Evolutionary conservation across 306 rosid species (phyloP).

Genomic region (Fagus crenata): DNA sequence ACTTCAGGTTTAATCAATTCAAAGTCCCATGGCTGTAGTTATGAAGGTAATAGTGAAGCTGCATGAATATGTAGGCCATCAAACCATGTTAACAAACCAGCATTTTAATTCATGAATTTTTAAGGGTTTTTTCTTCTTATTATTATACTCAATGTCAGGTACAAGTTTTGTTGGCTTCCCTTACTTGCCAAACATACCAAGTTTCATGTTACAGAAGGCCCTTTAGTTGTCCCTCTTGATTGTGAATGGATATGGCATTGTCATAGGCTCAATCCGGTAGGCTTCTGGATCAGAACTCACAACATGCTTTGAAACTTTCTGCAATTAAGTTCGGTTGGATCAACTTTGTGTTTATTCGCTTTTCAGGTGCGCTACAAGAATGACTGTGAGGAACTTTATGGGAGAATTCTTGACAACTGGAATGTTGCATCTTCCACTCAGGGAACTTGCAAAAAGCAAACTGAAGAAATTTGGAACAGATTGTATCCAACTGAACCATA

Average conservation of each 20-base stretch:
- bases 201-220: constrained; percentile 27
- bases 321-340: neutral
- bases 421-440: constrained; percentile 41
- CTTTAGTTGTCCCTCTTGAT: constrained; percentile 53
- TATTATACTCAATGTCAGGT: constrained; percentile 27
- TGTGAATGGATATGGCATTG: constrained; percentile 66
- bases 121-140: neutral
- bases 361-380: constrained; percentile 40
- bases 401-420: constrained; percentile 33
- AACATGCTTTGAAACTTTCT: neutral
- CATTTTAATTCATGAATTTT: neutral
- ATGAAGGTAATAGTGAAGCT: neutral
- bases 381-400: constrained; percentile 47
- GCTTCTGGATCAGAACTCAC: constrained; percentile 1
- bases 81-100: neutral
- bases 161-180: constrained; percentile 51
- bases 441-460: constrained; percentile 32
- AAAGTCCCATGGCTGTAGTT: neutral
- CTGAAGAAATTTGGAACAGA: constrained; percentile 39
- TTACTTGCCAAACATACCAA: constrained; percentile 39
- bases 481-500: constrained; percentile 47
- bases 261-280: constrained; percentile 57
- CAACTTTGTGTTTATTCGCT: neutral
- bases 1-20: neutral
- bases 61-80: neutral